A percentile compares a stretch with the other conserved stretches of the same genome.
Evolutionary conservation across 1,139 yeast species (phyloP).

Genomic region (Suhomyces kunorum): DNA sequence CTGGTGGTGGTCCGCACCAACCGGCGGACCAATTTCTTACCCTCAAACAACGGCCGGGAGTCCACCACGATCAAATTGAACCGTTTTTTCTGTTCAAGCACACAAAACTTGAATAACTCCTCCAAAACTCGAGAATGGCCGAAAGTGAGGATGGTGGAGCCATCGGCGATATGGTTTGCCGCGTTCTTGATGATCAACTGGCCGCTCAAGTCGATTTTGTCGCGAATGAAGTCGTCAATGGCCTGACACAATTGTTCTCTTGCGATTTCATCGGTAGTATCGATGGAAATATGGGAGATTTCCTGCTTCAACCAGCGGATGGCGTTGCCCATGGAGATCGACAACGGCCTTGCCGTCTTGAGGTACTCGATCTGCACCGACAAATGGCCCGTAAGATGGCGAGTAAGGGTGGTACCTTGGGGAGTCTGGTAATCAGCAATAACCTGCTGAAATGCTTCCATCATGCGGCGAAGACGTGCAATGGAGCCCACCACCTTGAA

Average conservation of each 20-base stretch:
- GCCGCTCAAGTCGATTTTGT: slow-evolving; percentile 82
- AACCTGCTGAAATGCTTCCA: slow-evolving; percentile 79
- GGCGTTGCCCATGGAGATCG: slow-evolving; percentile 96
- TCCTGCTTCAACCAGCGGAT: slow-evolving; percentile 96
- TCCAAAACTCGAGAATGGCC: slow-evolving; percentile 87
- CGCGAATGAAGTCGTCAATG: slow-evolving; percentile 81
- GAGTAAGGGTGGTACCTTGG: slow-evolving; percentile 75
- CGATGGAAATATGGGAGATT: slow-evolving; percentile 75
- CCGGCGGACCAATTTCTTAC: slow-evolving; percentile 68
- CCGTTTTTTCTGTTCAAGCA: slow-evolving; percentile 55
- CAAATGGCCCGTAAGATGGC: slow-evolving; percentile 85
- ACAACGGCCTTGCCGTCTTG: slow-evolving; percentile 87
- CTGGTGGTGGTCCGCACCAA: slow-evolving; percentile 49
- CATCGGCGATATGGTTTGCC: slow-evolving; percentile 70
- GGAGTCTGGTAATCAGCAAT: slow-evolving; percentile 85
- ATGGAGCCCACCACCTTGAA: slow-evolving; percentile 89
- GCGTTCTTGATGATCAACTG: slow-evolving; percentile 83
- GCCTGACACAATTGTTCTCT: slow-evolving; percentile 63
- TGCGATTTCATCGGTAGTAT: slow-evolving; percentile 70
- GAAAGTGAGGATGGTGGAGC: slow-evolving; percentile 80
- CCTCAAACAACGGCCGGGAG: slow-evolving; percentile 95
- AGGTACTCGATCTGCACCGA: slow-evolving; percentile 94
- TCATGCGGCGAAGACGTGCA: slow-evolving; percentile 81
- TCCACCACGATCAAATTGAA: slow-evolving; percentile 88
- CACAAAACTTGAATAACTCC: slow-evolving; percentile 73